phyloP scores from a whole-genome alignment of 139 green algal genomes.

The Deuterostichococcus epilithicus region DNA sequence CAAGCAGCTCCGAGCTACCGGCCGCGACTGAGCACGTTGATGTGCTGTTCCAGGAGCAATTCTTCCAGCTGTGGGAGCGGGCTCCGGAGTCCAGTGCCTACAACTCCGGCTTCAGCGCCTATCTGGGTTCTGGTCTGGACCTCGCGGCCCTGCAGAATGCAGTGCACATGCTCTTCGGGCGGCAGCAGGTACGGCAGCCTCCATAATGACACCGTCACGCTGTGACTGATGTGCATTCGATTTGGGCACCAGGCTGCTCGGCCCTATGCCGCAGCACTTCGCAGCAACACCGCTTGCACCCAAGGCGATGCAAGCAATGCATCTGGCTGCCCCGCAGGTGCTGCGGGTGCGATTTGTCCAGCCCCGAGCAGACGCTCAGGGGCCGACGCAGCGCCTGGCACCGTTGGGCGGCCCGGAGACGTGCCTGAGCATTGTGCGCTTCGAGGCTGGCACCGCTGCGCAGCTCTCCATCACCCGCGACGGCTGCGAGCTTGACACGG shows the following conservation, averaged over 20 bases:
- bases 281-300: too few species aligned
- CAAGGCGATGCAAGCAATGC: too few species aligned
- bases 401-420: neutral
- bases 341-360: neutral
- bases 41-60: neutral
- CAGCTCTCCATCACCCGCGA: neutral
- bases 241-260: too few species aligned
- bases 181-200: slow-evolving; percentile 4
- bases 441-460: neutral
- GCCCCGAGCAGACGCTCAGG: too few species aligned
- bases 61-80: slow-evolving; percentile 7
- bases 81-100: neutral
- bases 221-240: too few species aligned
- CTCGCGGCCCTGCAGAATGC: neutral
- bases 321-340: neutral
- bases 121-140: neutral
- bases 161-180: neutral
- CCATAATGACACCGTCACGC: too few species aligned
- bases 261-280: too few species aligned
- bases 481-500: too few species aligned
- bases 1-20: too few species aligned
- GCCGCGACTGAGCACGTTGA: neutral
- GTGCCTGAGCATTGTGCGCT: neutral
- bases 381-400: neutral
- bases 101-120: neutral